Percentiles rank a stretch among this genome's conserved stretches.
Conservation (phyloP, 2,329 filamentous ascomycete genomes). For the Pseudogymnoascus sp. region DNA sequence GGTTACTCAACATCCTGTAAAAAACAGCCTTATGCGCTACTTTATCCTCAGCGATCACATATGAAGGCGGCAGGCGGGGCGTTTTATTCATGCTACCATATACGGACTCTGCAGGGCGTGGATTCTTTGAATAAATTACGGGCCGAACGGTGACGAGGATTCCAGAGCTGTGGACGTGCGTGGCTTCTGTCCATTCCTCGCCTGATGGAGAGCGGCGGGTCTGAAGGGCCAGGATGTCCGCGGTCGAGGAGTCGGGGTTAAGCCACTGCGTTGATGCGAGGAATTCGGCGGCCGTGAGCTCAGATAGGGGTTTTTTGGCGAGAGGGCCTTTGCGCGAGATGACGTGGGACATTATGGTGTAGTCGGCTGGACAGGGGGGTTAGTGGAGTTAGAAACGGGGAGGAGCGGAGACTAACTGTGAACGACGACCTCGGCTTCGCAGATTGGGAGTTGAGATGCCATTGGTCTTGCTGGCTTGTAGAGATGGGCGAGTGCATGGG, state of each 20-base stretch:
- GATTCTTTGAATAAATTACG: neutral
- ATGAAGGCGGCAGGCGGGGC: neutral
- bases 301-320: neutral
- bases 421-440: neutral
- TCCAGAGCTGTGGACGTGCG: neutral
- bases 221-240: neutral
- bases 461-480: neutral
- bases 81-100: neutral
- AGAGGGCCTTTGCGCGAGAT: neutral
- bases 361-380: neutral
- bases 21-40: neutral
- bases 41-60: neutral
- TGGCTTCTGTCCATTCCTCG: neutral
- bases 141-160: neutral
- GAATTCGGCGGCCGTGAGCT: neutral
- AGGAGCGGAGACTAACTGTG: neutral
- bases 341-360: neutral
- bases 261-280: neutral
- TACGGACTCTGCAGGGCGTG: neutral
- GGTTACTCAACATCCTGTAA: neutral
- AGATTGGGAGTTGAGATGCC: constrained; percentile 1
- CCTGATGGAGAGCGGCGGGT: neutral
- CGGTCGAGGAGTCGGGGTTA: neutral
- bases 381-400: neutral
- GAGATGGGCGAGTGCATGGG: neutral